These are phyloP conservation scores for Aspergillus ibericus DNA, from an alignment of 2,329 filamentous ascomycete species.

Conservation along the genomic window DNA sequence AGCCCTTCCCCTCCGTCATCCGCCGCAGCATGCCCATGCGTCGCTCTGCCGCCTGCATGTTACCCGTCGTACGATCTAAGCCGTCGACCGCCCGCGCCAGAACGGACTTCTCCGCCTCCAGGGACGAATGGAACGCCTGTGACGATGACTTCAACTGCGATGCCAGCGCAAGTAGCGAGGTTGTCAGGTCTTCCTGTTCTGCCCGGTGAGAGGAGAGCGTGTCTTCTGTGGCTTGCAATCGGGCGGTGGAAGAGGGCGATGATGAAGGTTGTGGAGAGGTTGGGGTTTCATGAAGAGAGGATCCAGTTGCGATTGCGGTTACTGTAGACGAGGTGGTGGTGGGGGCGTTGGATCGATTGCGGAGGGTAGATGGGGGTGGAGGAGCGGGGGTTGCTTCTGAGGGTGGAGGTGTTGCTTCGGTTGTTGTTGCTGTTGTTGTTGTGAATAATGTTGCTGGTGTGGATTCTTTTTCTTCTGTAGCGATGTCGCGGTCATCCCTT, in stretches of 20 bases:
- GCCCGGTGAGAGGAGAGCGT: constrained; percentile 73
- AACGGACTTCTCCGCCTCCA: constrained; percentile 74
- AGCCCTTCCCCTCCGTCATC: constrained; percentile 86
- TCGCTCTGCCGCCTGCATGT: constrained; percentile 73
- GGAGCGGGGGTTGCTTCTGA: constrained; percentile 1
- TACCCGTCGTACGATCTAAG: constrained; percentile 72
- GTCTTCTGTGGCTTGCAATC: constrained; percentile 59
- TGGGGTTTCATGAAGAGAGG: constrained; percentile 6
- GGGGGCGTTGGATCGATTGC: constrained; percentile 23
- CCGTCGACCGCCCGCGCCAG: constrained; percentile 70
- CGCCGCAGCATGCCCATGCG: constrained; percentile 73
- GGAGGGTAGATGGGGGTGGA: constrained; percentile 22
- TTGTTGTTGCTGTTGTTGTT: constrained; percentile 13
- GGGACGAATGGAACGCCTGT: constrained; percentile 66
- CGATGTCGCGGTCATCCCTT: constrained; percentile 13
- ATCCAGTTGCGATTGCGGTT: constrained; percentile 17
- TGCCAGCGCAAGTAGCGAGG: constrained; percentile 79
- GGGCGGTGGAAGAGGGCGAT: constrained; percentile 13
- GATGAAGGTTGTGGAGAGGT: constrained; percentile 3
- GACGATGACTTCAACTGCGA: constrained; percentile 74
- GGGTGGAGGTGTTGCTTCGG: constrained; percentile 11
- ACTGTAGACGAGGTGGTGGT: constrained; percentile 15
- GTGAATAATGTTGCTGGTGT: background rate
- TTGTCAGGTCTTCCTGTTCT: constrained; percentile 81
- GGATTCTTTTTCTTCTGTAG: constrained; percentile 2